These are phyloP conservation scores for Begonia loranthoides DNA, from an alignment of 306 rosid genomes.

Conservation along the genomic window DNA sequence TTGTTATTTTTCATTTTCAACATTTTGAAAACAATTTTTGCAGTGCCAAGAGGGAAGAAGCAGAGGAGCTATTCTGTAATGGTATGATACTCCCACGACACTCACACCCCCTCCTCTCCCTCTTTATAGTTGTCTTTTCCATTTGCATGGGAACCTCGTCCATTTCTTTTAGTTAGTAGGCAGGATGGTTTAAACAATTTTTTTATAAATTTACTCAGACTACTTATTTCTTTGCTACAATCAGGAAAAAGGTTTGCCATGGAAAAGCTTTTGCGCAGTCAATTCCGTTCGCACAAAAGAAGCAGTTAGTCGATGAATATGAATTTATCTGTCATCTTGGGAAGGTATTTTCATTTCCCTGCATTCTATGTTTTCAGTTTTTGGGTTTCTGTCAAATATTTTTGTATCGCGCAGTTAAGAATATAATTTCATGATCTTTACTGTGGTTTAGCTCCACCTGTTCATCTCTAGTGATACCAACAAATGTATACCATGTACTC, in stretches of 20 bases:
- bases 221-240: conserved; percentile 9
- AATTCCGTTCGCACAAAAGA: conserved; percentile 53
- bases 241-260: conserved; percentile 26
- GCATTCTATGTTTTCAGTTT: too few relatives aligned
- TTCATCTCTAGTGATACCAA: too few relatives aligned
- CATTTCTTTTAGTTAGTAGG: neutral
- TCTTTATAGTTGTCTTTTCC: too few relatives aligned
- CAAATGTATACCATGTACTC: too few relatives aligned
- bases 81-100: conserved; percentile 26
- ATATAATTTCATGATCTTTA: conserved; percentile 19
- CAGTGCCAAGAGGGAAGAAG: conserved; percentile 55
- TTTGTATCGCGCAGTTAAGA: conserved; percentile 66
- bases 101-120: neutral
- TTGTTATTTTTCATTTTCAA: too few relatives aligned
- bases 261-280: conserved; percentile 49
- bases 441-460: too few relatives aligned
- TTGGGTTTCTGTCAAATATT: conserved; percentile 78
- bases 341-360: conserved; percentile 45
- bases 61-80: conserved; percentile 41
- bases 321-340: conserved; percentile 65
- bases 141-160: neutral
- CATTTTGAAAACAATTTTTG: conserved; percentile 14
- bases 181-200: too few relatives aligned
- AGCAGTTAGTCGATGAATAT: conserved; percentile 73
- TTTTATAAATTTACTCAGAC: too few relatives aligned